phyloP scores from a whole-genome alignment of 768 basidiomycete species.

The Kwoniella sp. region DNA sequence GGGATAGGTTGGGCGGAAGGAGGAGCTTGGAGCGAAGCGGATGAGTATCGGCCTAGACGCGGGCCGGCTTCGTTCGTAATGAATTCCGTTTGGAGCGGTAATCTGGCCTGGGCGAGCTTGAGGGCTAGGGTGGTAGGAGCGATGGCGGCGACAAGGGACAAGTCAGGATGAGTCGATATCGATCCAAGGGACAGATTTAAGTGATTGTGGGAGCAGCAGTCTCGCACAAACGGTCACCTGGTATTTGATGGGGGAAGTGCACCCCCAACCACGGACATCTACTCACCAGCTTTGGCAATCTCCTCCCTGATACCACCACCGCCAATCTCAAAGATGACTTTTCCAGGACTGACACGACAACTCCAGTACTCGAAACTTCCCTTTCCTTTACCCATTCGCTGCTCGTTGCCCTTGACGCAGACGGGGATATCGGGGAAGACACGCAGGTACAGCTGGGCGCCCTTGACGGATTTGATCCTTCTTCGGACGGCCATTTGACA shows the following conservation, averaged over 20 bases:
- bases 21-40: slow-evolving; percentile 24
- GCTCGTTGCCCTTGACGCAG: slow-evolving; percentile 98
- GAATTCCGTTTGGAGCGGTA: slow-evolving; percentile 87
- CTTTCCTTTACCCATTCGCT: slow-evolving; percentile 99
- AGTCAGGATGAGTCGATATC: neutral
- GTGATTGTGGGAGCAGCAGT: neutral
- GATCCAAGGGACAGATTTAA: slow-evolving; percentile 2
- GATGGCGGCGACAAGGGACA: neutral
- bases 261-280: neutral
- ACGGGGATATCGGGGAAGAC: slow-evolving; percentile 97
- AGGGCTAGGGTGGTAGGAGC: too few species aligned
- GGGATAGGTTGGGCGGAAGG: slow-evolving; percentile 34
- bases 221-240: neutral
- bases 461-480: slow-evolving; percentile 86
- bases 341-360: slow-evolving; percentile 82
- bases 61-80: slow-evolving; percentile 70
- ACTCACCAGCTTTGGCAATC: slow-evolving; percentile 31
- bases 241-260: too few species aligned
- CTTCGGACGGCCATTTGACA: slow-evolving; percentile 85
- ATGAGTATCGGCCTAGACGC: slow-evolving; percentile 57
- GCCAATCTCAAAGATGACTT: slow-evolving; percentile 92
- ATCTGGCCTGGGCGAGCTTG: slow-evolving; percentile 80
- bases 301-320: slow-evolving; percentile 72
- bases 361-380: slow-evolving; percentile 98
- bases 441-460: slow-evolving; percentile 78